Percentiles rank a stretch among this genome's conserved stretches.
Evolutionary conservation across 2,329 filamentous ascomycete species (phyloP).

Genomic region (Penicillium sp.): DNA sequence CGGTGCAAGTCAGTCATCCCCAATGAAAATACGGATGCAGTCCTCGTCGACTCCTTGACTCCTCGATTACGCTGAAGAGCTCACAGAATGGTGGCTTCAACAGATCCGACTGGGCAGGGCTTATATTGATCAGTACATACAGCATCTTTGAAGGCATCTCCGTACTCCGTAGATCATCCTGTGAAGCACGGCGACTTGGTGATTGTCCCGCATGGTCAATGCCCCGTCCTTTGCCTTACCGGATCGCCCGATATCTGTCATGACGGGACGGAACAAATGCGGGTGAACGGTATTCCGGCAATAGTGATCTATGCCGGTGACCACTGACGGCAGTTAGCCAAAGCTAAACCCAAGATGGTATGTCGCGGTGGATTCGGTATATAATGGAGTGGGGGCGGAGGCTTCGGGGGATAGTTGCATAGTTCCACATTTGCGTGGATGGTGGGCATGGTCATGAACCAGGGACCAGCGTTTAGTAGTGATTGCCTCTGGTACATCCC

Average conservation of each 20-base stretch:
- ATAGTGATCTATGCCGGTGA: neutral
- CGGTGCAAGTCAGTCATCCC: neutral
- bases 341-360: neutral
- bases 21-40: no score
- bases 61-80: neutral
- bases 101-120: neutral
- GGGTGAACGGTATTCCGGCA: neutral
- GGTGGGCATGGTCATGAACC: neutral
- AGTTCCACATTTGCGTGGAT: neutral
- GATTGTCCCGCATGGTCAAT: neutral
- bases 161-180: neutral
- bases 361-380: neutral
- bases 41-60: no score
- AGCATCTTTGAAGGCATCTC: constrained; percentile 3
- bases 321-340: neutral
- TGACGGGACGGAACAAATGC: neutral
- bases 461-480: neutral
- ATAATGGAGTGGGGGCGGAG: constrained; percentile 2
- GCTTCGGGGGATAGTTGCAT: neutral
- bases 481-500: neutral
- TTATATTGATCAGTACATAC: constrained; percentile 2
- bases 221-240: neutral
- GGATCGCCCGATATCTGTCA: neutral
- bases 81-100: neutral
- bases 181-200: neutral